These are phyloP conservation scores for Cryptosporidium muris DNA, from an alignment of 169 alveolate species.

Conservation along the genomic window DNA sequence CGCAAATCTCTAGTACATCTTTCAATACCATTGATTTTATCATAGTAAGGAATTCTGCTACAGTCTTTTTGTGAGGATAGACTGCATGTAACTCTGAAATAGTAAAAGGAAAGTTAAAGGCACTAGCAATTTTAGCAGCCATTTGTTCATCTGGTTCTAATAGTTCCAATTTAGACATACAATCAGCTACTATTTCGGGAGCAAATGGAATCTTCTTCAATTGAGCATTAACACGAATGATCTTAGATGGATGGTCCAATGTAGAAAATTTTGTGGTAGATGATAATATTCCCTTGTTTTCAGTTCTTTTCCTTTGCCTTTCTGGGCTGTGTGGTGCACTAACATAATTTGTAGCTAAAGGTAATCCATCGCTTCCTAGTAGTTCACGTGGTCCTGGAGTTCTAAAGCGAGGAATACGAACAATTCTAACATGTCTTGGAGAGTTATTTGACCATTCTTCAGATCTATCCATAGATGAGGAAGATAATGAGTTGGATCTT, in stretches of 20 bases:
- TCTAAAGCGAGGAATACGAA: constrained; percentile 58
- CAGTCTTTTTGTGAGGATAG: constrained; percentile 75
- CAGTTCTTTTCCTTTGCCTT: neutral
- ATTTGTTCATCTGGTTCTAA: constrained; percentile 81
- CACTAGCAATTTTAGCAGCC: constrained; percentile 81
- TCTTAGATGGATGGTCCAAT: neutral
- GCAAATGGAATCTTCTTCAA: constrained; percentile 74
- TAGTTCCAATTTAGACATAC: constrained; percentile 79
- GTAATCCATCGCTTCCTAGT: constrained; percentile 50
- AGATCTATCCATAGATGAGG: constrained; percentile 27
- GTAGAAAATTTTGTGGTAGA: too few relatives aligned
- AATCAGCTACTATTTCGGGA: constrained; percentile 75
- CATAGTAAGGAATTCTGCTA: constrained; percentile 70
- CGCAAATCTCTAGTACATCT: constrained; percentile 77
- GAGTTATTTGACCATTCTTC: constrained; percentile 50
- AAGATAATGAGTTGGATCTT: constrained; percentile 13
- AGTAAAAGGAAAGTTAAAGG: constrained; percentile 76
- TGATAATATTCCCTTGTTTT: too few relatives aligned
- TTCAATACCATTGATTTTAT: constrained; percentile 68
- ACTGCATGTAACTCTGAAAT: constrained; percentile 76
- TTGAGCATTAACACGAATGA: constrained; percentile 70
- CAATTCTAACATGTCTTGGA: constrained; percentile 1
- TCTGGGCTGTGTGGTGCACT: neutral
- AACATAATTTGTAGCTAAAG: constrained; percentile 22
- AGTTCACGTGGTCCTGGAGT: constrained; percentile 70